These are phyloP conservation scores for Cladophialophora chaetospira DNA, from an alignment of 2,329 filamentous ascomycete genomes.

Conservation along the genomic window DNA sequence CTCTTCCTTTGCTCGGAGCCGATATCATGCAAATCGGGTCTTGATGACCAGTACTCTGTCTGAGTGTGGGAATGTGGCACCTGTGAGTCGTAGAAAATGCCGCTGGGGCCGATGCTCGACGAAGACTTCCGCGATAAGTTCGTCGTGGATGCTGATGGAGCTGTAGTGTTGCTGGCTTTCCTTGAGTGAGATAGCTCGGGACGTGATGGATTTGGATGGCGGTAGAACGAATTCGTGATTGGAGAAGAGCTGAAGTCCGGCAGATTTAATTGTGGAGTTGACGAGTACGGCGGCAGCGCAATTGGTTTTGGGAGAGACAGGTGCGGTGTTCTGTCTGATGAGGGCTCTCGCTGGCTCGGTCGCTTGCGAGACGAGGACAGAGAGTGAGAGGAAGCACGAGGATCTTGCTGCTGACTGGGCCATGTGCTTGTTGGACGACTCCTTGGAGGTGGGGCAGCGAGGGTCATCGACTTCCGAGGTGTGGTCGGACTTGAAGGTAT, in stretches of 20 bases:
- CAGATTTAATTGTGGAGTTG: not conserved
- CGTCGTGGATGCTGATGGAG: not conserved
- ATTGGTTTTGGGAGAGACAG: slow-evolving; percentile 7
- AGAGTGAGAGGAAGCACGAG: not conserved
- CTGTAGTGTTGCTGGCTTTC: not conserved
- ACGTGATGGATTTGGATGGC: slow-evolving; percentile 16
- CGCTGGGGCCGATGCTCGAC: slow-evolving; percentile 18
- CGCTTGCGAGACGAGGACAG: not conserved
- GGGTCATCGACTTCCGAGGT: not conserved
- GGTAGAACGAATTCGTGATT: slow-evolving; percentile 13
- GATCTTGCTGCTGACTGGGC: not conserved
- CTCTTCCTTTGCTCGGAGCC: not conserved
- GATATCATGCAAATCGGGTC: slow-evolving; percentile 10
- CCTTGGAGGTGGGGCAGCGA: not conserved
- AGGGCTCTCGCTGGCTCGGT: not conserved
- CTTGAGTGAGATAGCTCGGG: slow-evolving; percentile 14
- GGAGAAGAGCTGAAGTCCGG: not conserved
- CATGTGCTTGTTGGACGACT: not conserved
- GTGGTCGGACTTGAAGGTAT: not conserved
- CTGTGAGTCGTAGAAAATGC: slow-evolving; percentile 25
- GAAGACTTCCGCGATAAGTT: slow-evolving; percentile 6
- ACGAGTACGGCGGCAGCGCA: not conserved
- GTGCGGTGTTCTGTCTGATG: not conserved
- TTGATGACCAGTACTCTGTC: slow-evolving; percentile 21
- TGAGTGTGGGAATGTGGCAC: not conserved